Base-by-base conservation (phyloP, 2,329 filamentous ascomycete genomes). In the Cadophora malorum region DNA sequence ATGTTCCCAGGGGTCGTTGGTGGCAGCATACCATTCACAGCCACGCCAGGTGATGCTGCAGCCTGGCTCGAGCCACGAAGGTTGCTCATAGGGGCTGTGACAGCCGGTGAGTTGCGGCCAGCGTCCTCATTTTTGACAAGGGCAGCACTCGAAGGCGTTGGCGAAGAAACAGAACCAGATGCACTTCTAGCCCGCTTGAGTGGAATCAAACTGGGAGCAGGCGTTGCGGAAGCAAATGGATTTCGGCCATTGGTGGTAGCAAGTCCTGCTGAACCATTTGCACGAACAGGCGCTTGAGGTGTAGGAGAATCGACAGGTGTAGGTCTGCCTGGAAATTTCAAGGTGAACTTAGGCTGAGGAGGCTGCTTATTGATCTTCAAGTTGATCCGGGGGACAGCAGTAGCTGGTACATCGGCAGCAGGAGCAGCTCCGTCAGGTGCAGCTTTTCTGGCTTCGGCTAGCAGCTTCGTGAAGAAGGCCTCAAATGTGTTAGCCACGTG, bases 391-490 rank as follows among this genome's bases (percentile, higher is more conserved):
- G 49, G 45, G 38, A 28, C 41, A 28, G 28, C 28, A 28, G 28
- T 28, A 12, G 28, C 28, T 38, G 49, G 50, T n/a, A 16, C 59
- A 16, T 38, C 35, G 14, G 41, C 16, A 28, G 19, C 4, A 45
- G 91, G 88, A 74, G 90, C 88, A 0, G 86, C 82, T 16, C 93
- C 91, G 78, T 96, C 91, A 60, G 86, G 84, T 21, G 95, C 91
- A 66, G 85, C 85, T 58, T 85, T 85, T 78, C 91, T 93, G 10
- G 93, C 93, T 74, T 92, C 86, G 70, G 86, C 87, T 45, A 97
- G 79, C 65, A 91, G 83, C 50, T 86, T 83, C 63, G 87, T 83
- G 76, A 96, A 94, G 74, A 88, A 85, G 77, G 87, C 83, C 91
- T 95, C 71, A 6, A 66, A 67, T 69, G 23, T 28, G 56, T 75